Percentiles rank a stretch among this genome's conserved stretches.
These are phyloP conservation scores for Bassia scoparia DNA, from an alignment of 148 eudicot genomes.

Conservation along the genomic window DNA sequence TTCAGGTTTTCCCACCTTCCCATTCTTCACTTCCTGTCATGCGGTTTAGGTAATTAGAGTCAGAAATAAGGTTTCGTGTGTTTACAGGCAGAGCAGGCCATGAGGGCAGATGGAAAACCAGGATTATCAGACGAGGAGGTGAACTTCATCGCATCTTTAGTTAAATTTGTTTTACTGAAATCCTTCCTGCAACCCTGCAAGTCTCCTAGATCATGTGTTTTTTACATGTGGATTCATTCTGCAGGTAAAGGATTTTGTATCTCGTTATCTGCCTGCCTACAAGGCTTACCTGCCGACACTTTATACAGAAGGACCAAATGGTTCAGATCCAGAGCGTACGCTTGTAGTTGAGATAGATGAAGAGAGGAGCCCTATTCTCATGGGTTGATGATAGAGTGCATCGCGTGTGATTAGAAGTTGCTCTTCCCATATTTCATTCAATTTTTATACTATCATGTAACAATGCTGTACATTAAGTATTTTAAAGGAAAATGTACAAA, in stretches of 20 bases:
- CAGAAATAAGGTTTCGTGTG: slow-evolving; percentile 8
- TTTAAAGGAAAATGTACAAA: not conserved
- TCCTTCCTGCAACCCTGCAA: not conserved
- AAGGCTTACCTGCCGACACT: slow-evolving; percentile 89
- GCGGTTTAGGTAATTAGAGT: not conserved
- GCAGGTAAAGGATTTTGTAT: slow-evolving; percentile 91
- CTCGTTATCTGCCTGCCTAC: slow-evolving; percentile 94
- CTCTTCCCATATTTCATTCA: not conserved
- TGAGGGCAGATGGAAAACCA: slow-evolving; percentile 83
- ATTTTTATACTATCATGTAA: not conserved
- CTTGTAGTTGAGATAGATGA: slow-evolving; percentile 88
- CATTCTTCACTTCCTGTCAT: not conserved
- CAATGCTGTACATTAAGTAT: not conserved
- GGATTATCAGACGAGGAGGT: slow-evolving; percentile 97
- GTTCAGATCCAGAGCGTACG: slow-evolving; percentile 61
- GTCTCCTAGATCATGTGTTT: not conserved
- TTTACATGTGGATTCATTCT: not conserved
- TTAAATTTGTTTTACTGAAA: not conserved
- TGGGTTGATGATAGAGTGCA: not conserved
- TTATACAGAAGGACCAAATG: slow-evolving; percentile 83
- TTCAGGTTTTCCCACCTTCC: slow-evolving; percentile 56
- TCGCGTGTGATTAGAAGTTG: slow-evolving; percentile 2
- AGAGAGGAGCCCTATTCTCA: slow-evolving; percentile 80
- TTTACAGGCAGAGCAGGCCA: slow-evolving; percentile 91
- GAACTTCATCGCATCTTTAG: not conserved